Evolutionary conservation across 202 grass and related monocot species (phyloP), one percentile per base, ranked within the genome.

Genomic region (Zizania palustris): DNA sequence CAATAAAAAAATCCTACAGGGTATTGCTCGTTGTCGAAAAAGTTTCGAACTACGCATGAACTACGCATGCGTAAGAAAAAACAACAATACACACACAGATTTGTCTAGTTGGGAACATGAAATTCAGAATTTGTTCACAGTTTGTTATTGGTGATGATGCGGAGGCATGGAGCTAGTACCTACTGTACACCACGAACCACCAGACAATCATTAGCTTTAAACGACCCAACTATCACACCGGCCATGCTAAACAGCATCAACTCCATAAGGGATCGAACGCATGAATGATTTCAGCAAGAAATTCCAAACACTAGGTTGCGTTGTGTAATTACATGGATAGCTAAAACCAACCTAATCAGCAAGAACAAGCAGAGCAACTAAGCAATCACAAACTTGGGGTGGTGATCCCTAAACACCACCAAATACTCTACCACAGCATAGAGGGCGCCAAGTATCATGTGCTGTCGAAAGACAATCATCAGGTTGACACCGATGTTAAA

Each of bases 251-350:
- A 28, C 66, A 3, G 19, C 34, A 72, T 66, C 39, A 5, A 22
- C 46, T 1, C 42, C 16, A 44, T 6, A 11, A 43, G 7, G 70
- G 33, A 9, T 33, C 33, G 44, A 62, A 54, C 11, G 21, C 45
- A 14, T 18, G 7, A 37, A 64, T 21, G 14, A n/a, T 67, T 67
- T 50, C 2, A 61, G 37, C 45, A 57, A 75, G 20, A 68, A 46
- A 76, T 42, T 76, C 53, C 60, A 68, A 60, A 40, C 14, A 62
- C 39, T 79, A 41, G 77, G 77, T 45, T 39, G 33, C 65, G 60
- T 38, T 44, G 71, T 73, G 67, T 85, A 89, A 78, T 82, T 85
- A 89, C 87, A 85, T 77, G 71, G 67, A 53, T 67, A 69, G 77
- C 53, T 85, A 81, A 77, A 82, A 82, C 53, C 44, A 85, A 77